Evolutionary conservation across 2,329 filamentous ascomycete genomes (phyloP).

Genomic region (Aspergillus brunneoviolaceus): DNA sequence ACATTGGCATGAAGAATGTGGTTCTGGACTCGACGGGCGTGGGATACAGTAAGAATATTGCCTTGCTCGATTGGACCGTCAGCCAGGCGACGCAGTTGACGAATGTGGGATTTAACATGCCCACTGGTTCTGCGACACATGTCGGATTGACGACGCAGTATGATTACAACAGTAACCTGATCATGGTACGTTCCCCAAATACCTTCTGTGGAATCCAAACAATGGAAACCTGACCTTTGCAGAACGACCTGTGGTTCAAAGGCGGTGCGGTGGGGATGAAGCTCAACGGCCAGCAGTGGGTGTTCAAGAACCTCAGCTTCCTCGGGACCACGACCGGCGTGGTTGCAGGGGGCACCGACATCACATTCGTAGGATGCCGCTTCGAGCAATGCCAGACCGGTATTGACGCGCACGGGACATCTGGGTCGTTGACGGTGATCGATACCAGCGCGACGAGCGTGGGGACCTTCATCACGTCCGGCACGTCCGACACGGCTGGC

Average conservation of each 20-base stretch:
- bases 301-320: constrained; percentile 54
- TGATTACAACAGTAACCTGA: constrained; percentile 30
- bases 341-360: constrained; percentile 40
- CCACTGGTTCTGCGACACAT: constrained; percentile 31
- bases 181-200: constrained; percentile 25
- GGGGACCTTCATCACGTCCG: constrained; percentile 20
- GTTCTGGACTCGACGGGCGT: constrained; percentile 38
- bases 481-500: constrained; percentile 32
- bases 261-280: constrained; percentile 35
- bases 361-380: constrained; percentile 26
- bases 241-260: constrained; percentile 29
- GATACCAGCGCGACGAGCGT: constrained; percentile 18
- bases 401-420: constrained; percentile 25
- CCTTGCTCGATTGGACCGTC: constrained; percentile 41
- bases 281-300: constrained; percentile 35
- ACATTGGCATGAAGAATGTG: constrained; percentile 40
- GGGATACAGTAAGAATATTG: constrained; percentile 27
- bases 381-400: constrained; percentile 27
- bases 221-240: constrained; percentile 1
- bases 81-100: constrained; percentile 40
- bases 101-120: constrained; percentile 42
- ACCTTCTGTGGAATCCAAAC: background rate
- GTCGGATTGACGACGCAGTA: constrained; percentile 34
- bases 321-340: constrained; percentile 59
- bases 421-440: constrained; percentile 26